These are phyloP conservation scores for Senecio squalidus DNA, from an alignment of 140 eudicot genomes.

Conservation along the genomic window DNA sequence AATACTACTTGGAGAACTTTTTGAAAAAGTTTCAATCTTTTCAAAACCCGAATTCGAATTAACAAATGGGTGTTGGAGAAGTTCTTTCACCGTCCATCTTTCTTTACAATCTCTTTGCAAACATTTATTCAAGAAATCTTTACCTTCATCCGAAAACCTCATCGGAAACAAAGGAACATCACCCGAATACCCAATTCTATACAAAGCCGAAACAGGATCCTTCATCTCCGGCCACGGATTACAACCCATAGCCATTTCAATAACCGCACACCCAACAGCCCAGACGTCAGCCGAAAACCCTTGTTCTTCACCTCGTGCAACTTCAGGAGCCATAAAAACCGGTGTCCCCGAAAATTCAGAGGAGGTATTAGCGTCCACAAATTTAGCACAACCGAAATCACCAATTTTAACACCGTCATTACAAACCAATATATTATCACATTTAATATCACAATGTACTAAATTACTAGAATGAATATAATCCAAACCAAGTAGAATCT, in stretches of 20 bases:
- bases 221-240: slow-evolving; percentile 40
- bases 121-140: slow-evolving; percentile 36
- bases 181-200: slow-evolving; percentile 34
- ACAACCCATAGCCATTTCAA: slow-evolving; percentile 47
- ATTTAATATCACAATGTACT: slow-evolving; percentile 56
- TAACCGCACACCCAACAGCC: slow-evolving; percentile 49
- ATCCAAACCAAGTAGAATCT: slow-evolving; percentile 39
- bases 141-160: slow-evolving; percentile 24
- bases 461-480: slow-evolving; percentile 40
- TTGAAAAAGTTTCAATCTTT: slow-evolving; percentile 7
- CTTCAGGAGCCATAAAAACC: slow-evolving; percentile 57
- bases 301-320: slow-evolving; percentile 46
- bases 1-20: slow-evolving; percentile 58
- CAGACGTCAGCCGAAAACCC: slow-evolving; percentile 51
- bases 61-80: slow-evolving; percentile 37
- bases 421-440: slow-evolving; percentile 33
- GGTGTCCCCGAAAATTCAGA: slow-evolving; percentile 46
- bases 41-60: neutral
- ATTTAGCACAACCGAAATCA: slow-evolving; percentile 47
- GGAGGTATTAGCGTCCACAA: slow-evolving; percentile 5
- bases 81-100: slow-evolving; percentile 37
- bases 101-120: slow-evolving; percentile 22
- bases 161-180: slow-evolving; percentile 28
- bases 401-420: slow-evolving; percentile 39
- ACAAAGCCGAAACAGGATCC: slow-evolving; percentile 29